A percentile compares a stretch with the other conserved stretches of the same genome.
Conservation (phyloP, 768 basidiomycete genomes). For the Porpolomopsis calyptriformis region DNA sequence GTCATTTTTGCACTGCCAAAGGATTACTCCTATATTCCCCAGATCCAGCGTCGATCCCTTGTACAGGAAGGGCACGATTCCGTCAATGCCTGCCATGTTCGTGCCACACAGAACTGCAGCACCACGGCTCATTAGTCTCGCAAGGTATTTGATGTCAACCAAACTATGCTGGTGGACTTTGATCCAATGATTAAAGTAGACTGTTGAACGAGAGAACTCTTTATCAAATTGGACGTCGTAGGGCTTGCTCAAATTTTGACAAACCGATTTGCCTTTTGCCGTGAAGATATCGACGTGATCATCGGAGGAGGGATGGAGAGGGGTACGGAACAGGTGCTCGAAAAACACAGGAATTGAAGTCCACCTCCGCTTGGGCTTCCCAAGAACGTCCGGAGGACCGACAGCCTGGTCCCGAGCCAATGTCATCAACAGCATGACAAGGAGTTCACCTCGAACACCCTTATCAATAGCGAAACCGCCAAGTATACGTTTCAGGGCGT, state of each 20-base stretch:
- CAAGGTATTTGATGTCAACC: slow-evolving; percentile 15
- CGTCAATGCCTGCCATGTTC: slow-evolving; percentile 15
- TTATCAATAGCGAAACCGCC: slow-evolving; percentile 14
- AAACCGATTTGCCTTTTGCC: too few species aligned
- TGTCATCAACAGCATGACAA: slow-evolving; percentile 12
- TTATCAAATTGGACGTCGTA: too few species aligned
- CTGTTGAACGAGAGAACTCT: too few species aligned
- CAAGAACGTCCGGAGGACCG: not conserved
- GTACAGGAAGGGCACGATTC: slow-evolving; percentile 16
- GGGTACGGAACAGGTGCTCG: too few species aligned
- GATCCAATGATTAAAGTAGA: slow-evolving; percentile 25
- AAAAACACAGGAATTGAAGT: too few species aligned
- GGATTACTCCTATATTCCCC: slow-evolving; percentile 16
- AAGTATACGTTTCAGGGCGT: slow-evolving; percentile 7
- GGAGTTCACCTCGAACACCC: slow-evolving; percentile 19
- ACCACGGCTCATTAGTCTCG: slow-evolving; percentile 13
- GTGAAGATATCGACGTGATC: too few species aligned
- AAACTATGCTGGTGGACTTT: slow-evolving; percentile 16
- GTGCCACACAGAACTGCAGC: slow-evolving; percentile 20
- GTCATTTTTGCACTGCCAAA: slow-evolving; percentile 19
- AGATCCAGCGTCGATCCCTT: slow-evolving; percentile 3
- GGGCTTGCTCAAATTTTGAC: too few species aligned
- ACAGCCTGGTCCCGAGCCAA: slow-evolving; percentile 6
- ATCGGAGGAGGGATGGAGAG: too few species aligned
- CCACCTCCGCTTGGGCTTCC: too few species aligned